Evolutionary conservation across 257 asterid species (phyloP).

Genomic region (Nicotiana benthamiana): DNA sequence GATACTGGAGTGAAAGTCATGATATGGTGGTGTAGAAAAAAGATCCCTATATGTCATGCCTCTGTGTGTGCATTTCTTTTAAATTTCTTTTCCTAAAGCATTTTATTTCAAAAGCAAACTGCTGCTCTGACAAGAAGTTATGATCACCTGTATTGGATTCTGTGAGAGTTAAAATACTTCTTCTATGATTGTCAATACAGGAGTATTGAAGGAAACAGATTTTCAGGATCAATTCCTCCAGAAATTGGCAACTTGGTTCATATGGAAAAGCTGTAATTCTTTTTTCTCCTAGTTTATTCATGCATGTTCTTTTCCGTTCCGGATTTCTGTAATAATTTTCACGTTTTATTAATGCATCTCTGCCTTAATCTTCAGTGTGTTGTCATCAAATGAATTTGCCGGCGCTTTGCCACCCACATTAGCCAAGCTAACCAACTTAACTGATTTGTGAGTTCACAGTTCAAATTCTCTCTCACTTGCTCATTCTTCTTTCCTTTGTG

Average conservation of each 20-base stretch:
- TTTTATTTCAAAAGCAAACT: neutral
- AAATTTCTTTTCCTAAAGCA: neutral
- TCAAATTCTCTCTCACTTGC: neutral
- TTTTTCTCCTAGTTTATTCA: constrained; percentile 2
- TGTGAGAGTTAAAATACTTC: neutral
- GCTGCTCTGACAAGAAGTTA: neutral
- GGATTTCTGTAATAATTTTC: neutral
- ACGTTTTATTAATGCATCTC: constrained; percentile 8
- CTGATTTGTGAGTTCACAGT: constrained; percentile 54
- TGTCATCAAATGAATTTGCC: constrained; percentile 69
- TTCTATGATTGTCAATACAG: constrained; percentile 25
- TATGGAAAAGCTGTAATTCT: constrained; percentile 57
- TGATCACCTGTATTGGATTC: neutral
- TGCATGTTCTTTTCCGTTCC: neutral
- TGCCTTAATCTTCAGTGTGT: constrained; percentile 29
- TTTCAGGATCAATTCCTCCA: constrained; percentile 67
- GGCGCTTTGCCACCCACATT: constrained; percentile 55
- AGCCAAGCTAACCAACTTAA: constrained; percentile 54
- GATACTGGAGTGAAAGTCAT: neutral
- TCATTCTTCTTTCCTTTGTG: neutral
- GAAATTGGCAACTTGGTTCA: constrained; percentile 59
- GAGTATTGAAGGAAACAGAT: constrained; percentile 77
- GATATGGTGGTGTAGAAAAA: neutral
- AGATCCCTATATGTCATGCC: neutral
- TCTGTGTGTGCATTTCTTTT: neutral